Evolutionary conservation across 495 filamentous ascomycete species (phyloP).

Genomic region (Aspergillus campestris): DNA sequence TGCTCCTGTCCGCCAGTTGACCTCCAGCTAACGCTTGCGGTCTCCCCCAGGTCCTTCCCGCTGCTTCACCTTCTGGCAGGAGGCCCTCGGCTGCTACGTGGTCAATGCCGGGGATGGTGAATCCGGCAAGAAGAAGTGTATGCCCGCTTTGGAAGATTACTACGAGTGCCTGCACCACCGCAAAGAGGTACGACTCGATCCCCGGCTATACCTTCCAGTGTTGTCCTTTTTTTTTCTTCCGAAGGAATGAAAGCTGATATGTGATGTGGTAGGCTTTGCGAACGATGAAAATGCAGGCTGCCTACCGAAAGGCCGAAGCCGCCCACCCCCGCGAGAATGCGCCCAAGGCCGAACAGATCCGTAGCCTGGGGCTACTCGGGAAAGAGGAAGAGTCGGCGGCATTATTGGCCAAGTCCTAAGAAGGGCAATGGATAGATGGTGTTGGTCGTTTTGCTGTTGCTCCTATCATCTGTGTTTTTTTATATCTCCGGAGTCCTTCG

Average conservation of each 20-base stretch:
- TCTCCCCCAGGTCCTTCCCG: constrained; percentile 62
- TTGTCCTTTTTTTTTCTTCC: too few relatives aligned
- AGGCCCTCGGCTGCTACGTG: constrained; percentile 82
- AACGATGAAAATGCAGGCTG: constrained; percentile 68
- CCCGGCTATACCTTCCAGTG: background rate
- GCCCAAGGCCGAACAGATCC: constrained; percentile 66
- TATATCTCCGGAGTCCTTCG: constrained; percentile 19
- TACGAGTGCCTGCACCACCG: constrained; percentile 97
- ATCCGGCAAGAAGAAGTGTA: constrained; percentile 81
- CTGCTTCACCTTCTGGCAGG: constrained; percentile 99
- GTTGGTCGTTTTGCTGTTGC: constrained; percentile 23
- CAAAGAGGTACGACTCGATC: constrained; percentile 72
- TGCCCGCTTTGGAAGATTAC: constrained; percentile 88
- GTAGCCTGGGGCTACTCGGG: constrained; percentile 72
- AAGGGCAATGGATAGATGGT: constrained; percentile 7
- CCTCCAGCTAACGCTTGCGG: constrained; percentile 17
- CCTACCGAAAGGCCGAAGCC: constrained; percentile 76
- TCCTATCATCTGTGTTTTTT: constrained; percentile 22
- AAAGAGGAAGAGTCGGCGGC: constrained; percentile 71
- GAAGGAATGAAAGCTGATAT: background rate
- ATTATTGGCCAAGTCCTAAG: constrained; percentile 38
- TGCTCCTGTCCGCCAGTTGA: constrained; percentile 6
- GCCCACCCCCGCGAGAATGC: constrained; percentile 68
- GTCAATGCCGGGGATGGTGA: constrained; percentile 69
- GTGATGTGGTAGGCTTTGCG: constrained; percentile 55